Evolutionary conservation across 1,284 basidiomycete genomes (phyloP).

Genomic region (Agaricales sp.): DNA sequence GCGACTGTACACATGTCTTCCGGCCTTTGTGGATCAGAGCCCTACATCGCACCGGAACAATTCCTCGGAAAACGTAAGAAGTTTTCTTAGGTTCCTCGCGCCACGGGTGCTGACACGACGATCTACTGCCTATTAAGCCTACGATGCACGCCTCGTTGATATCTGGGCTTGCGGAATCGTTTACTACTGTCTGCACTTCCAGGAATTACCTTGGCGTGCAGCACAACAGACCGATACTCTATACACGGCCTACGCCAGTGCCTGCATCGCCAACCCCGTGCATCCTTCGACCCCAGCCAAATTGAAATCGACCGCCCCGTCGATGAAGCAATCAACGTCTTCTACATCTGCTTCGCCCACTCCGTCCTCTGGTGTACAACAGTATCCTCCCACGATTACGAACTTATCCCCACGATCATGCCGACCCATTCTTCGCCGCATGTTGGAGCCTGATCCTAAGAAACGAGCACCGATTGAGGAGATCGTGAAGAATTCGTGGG

Average conservation of each 20-base stretch:
- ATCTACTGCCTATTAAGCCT: constrained; percentile 45
- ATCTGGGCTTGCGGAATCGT: constrained; percentile 97
- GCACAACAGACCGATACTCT: constrained; percentile 81
- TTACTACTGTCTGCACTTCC: constrained; percentile 97
- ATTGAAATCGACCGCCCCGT: neutral
- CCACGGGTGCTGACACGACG: constrained; percentile 1
- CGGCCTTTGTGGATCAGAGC: constrained; percentile 94
- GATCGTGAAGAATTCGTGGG: constrained; percentile 76
- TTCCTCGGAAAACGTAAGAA: constrained; percentile 91
- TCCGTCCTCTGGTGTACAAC: constrained; percentile 1
- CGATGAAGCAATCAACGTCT: constrained; percentile 10
- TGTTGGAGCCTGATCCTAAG: constrained; percentile 94
- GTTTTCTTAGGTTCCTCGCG: constrained; percentile 11
- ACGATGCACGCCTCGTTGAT: constrained; percentile 94
- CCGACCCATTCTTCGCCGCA: constrained; percentile 78
- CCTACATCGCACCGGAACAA: constrained; percentile 97
- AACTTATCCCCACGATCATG: constrained; percentile 87
- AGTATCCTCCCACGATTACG: constrained; percentile 66
- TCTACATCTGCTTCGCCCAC: neutral
- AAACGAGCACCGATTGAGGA: constrained; percentile 76
- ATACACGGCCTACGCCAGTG: constrained; percentile 75
- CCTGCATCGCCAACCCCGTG: constrained; percentile 36
- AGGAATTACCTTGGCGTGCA: constrained; percentile 94
- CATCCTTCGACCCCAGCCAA: constrained; percentile 13
- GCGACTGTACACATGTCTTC: constrained; percentile 94